phyloP scores from a whole-genome alignment of 495 filamentous ascomycete species.

The Aspergillus baeticus region DNA sequence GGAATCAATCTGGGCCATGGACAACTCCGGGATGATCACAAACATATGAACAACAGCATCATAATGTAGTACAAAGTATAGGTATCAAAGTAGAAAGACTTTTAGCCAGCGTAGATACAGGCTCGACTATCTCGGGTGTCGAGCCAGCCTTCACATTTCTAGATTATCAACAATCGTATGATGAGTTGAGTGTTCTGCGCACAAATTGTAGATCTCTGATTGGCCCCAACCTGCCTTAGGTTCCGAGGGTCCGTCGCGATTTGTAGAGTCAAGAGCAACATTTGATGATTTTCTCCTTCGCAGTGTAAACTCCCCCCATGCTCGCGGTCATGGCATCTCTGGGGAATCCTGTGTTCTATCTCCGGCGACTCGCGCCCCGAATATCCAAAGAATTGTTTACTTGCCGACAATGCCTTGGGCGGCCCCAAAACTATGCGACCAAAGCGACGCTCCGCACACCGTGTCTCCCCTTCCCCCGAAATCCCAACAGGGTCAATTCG shows the following conservation, averaged over 20 bases:
- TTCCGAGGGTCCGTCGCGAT: conserved; percentile 14
- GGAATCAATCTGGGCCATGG: no score
- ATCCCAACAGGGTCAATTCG: conserved; percentile 26
- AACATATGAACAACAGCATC: no score
- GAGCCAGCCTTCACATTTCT: no score
- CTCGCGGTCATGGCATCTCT: conserved; percentile 37
- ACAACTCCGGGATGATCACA: no score
- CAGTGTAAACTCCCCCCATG: neutral
- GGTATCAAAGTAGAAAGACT: no score
- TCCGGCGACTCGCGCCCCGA: conserved; percentile 44
- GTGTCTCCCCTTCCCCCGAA: conserved; percentile 28
- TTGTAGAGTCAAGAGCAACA: conserved; percentile 9
- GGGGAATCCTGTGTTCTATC: conserved; percentile 28
- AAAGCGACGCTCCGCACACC: conserved; percentile 34
- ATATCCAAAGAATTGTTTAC: conserved; percentile 56
- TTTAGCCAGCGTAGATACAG: no score
- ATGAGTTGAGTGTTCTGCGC: neutral
- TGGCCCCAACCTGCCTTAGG: conserved; percentile 13
- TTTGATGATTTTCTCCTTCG: conserved; percentile 5
- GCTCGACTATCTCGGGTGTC: neutral
- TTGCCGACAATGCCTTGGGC: conserved; percentile 60
- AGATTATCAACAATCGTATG: conserved; percentile 8
- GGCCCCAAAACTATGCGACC: conserved; percentile 30
- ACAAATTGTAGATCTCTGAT: conserved; percentile 20
- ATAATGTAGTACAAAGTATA: no score